Conservation (phyloP, 768 basidiomycete species). For the Mycena rosella region DNA sequence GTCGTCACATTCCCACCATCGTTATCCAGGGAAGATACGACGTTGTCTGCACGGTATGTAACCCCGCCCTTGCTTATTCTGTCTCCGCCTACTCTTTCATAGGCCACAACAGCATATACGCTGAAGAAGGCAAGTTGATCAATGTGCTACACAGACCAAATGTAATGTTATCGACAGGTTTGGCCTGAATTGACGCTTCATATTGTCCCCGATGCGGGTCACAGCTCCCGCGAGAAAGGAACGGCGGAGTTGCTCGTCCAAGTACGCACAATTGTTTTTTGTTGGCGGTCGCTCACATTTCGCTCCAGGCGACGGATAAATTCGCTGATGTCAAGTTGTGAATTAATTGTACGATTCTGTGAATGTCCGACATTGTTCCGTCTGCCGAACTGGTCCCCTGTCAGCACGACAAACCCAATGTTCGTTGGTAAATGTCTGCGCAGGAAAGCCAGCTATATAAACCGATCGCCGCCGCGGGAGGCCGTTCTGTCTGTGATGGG, state of each 20-base stretch:
- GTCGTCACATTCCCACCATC: constrained; percentile 88
- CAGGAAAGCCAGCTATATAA: no score
- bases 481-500: no score
- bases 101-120: constrained; percentile 80
- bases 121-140: constrained; percentile 70
- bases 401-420: no score
- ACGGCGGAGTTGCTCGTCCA: constrained; percentile 79
- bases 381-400: no score
- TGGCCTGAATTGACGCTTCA: constrained; percentile 85
- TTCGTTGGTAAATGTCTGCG: no score
- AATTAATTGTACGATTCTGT: neutral
- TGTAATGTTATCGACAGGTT: constrained; percentile 48
- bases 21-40: constrained; percentile 92
- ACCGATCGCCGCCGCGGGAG: no score
- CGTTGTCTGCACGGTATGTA: constrained; percentile 78
- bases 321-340: constrained; percentile 52
- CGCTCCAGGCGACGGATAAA: constrained; percentile 60
- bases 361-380: no score
- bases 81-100: neutral
- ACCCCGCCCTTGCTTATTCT: neutral
- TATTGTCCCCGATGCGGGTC: constrained; percentile 89
- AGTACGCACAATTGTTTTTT: constrained; percentile 53
- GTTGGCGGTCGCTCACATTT: constrained; percentile 2
- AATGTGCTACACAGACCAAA: neutral
- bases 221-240: constrained; percentile 82